phyloP scores from a whole-genome alignment of 2,329 filamentous ascomycete species.

The Niveomyces coronatus region DNA sequence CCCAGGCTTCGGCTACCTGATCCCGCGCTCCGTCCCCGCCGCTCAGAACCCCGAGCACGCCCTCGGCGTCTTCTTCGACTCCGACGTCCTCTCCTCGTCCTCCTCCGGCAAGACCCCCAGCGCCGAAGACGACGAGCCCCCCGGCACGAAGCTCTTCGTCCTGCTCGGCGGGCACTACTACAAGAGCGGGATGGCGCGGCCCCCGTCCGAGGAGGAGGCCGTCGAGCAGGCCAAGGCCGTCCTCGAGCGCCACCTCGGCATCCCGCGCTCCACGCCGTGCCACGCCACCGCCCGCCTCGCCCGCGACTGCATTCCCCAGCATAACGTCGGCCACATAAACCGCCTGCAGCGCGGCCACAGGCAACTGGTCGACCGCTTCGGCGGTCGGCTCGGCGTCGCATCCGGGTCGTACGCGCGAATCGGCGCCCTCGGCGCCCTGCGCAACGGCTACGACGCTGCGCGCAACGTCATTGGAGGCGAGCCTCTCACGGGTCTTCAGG shows the following conservation, averaged over 20 bases:
- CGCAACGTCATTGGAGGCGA: slow-evolving; percentile 21
- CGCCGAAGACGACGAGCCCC: slow-evolving; percentile 41
- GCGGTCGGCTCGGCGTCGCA: slow-evolving; percentile 53
- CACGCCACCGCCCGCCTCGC: slow-evolving; percentile 49
- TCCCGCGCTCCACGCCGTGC: slow-evolving; percentile 47
- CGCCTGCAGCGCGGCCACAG: slow-evolving; percentile 48
- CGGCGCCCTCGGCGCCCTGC: slow-evolving; percentile 41
- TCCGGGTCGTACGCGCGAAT: slow-evolving; percentile 44
- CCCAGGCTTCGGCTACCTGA: slow-evolving; percentile 81
- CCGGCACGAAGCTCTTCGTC: slow-evolving; percentile 79
- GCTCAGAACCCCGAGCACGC: slow-evolving; percentile 72
- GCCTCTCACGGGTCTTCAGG: slow-evolving; percentile 21
- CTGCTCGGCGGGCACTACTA: slow-evolving; percentile 95
- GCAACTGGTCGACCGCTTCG: slow-evolving; percentile 45
- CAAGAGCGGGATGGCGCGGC: slow-evolving; percentile 31
- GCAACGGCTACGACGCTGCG: slow-evolving; percentile 38
- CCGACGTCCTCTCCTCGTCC: slow-evolving; percentile 45
- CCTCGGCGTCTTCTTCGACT: slow-evolving; percentile 89
- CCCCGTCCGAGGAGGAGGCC: slow-evolving; percentile 54
- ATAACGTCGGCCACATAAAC: slow-evolving; percentile 64
- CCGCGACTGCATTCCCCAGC: slow-evolving; percentile 79
- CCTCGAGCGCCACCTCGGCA: slow-evolving; percentile 63
- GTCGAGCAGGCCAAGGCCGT: slow-evolving; percentile 59
- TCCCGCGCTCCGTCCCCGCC: slow-evolving; percentile 61
- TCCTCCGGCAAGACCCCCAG: no score